Evolutionary conservation across 257 asterid species (phyloP).

Genomic region (Oldenlandia corymbosa): DNA sequence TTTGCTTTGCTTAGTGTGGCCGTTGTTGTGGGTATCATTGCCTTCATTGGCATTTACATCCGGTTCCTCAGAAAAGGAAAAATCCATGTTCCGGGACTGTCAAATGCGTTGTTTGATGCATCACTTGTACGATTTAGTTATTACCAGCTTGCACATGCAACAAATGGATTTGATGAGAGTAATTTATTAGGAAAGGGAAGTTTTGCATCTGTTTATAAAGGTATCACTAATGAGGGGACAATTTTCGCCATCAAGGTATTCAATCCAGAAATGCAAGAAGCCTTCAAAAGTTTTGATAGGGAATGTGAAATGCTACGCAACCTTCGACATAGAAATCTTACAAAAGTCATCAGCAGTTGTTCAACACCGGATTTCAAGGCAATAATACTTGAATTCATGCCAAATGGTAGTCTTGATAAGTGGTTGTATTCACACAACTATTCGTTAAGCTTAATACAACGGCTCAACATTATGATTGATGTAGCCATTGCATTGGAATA

Average conservation of each 20-base stretch:
- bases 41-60: no score
- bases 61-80: no score
- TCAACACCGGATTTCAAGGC: neutral
- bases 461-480: neutral
- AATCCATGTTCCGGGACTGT: no score
- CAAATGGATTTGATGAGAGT: neutral
- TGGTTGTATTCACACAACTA: neutral
- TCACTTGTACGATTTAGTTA: no score
- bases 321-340: neutral
- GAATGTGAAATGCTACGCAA: neutral
- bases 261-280: neutral
- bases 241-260: constrained; percentile 13
- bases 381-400: neutral
- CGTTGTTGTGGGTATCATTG: no score
- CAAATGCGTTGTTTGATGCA: no score
- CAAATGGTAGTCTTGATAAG: neutral
- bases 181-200: constrained; percentile 10
- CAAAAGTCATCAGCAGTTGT: neutral
- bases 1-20: neutral
- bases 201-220: constrained; percentile 10
- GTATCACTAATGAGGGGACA: neutral
- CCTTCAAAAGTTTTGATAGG: neutral
- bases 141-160: neutral
- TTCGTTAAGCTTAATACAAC: neutral
- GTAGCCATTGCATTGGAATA: neutral